phyloP scores from a whole-genome alignment of 2,329 filamentous ascomycete genomes.

The Helminthosporium solani region DNA sequence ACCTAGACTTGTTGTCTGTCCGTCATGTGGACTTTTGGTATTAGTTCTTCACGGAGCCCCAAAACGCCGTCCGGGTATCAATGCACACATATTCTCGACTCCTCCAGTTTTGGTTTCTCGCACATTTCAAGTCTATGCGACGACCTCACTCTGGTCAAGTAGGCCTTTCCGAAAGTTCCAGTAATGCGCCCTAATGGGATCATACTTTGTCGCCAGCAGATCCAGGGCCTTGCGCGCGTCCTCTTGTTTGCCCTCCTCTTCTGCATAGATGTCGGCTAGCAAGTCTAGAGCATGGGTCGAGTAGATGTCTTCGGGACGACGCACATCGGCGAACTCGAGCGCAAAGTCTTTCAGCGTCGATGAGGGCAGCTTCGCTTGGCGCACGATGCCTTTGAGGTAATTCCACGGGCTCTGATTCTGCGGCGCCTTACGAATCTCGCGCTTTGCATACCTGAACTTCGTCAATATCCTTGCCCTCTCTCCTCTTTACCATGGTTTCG shows the following conservation, averaged over 20 bases:
- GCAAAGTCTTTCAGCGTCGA: conserved; percentile 56
- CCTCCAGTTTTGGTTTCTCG: conserved; percentile 5
- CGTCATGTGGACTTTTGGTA: background rate
- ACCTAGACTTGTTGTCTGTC: background rate
- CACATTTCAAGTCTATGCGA: conserved; percentile 17
- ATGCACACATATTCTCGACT: conserved; percentile 11
- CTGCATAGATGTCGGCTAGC: conserved; percentile 66
- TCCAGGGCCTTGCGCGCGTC: conserved; percentile 70
- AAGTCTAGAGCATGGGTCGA: conserved; percentile 68
- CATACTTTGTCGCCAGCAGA: conserved; percentile 79
- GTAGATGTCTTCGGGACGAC: conserved; percentile 54
- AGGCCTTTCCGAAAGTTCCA: conserved; percentile 73
- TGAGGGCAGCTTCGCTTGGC: conserved; percentile 59
- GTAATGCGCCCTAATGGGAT: conserved; percentile 87
- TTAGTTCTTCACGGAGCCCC: background rate
- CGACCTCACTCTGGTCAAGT: conserved; percentile 26
- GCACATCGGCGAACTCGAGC: conserved; percentile 53
- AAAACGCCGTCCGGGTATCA: conserved; percentile 28
- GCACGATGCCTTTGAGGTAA: conserved; percentile 76
- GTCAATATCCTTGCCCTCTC: conserved; percentile 15
- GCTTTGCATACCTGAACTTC: conserved; percentile 55
- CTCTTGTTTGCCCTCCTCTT: conserved; percentile 54
- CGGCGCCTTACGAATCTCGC: conserved; percentile 74
- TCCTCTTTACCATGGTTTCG: background rate
- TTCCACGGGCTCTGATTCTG: conserved; percentile 97